Percentiles rank a stretch among this genome's conserved stretches.
These are phyloP conservation scores for Neurospora sublineolata DNA, from an alignment of 495 filamentous ascomycete genomes.

Conservation along the genomic window DNA sequence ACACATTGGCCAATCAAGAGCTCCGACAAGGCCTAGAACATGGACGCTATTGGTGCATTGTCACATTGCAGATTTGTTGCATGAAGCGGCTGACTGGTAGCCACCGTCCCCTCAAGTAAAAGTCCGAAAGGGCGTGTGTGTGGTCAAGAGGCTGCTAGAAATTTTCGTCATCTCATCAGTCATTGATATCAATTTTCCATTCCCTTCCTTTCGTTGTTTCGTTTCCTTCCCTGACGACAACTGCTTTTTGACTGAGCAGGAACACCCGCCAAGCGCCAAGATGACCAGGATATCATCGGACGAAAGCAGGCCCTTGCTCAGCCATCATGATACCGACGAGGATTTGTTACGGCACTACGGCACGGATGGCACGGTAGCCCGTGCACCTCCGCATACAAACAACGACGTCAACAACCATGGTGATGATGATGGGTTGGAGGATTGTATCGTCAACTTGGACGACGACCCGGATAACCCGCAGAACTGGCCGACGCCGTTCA, in stretches of 20 bases:
- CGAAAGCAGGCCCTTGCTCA: background rate
- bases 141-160: background rate
- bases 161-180: background rate
- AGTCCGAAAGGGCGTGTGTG: background rate
- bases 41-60: background rate
- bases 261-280: background rate
- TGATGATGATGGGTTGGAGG: constrained; percentile 13
- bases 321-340: background rate
- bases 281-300: background rate
- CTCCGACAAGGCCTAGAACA: background rate
- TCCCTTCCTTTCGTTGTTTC: background rate
- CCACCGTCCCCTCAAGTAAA: background rate
- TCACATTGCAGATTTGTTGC: background rate
- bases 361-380: constrained; percentile 2
- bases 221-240: background rate
- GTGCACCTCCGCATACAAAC: background rate
- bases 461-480: constrained; percentile 43
- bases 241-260: background rate
- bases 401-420: constrained; percentile 1
- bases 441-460: constrained; percentile 27
- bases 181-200: background rate
- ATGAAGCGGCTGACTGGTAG: background rate
- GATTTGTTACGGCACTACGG: background rate
- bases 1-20: background rate
- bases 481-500: constrained; percentile 39